Evolutionary conservation across 2,329 filamentous ascomycete genomes (phyloP).

Genomic region (Neopestalotiopsis sp.): DNA sequence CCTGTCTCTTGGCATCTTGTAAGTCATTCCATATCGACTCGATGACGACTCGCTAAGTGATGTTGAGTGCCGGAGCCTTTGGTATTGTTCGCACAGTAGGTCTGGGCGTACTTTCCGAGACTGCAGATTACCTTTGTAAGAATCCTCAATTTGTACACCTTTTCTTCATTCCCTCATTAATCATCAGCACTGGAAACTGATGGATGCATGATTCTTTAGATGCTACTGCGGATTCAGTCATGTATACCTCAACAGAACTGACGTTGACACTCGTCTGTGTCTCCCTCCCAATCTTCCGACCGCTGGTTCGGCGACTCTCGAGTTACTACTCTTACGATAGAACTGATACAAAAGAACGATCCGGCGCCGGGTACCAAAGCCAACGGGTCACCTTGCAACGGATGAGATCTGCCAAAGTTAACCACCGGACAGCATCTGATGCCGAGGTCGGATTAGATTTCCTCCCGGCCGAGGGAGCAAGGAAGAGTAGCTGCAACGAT

Average conservation of each 20-base stretch:
- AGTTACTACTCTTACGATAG: background rate
- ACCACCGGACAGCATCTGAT: background rate
- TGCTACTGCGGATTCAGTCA: conserved; percentile 25
- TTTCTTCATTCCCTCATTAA: no score
- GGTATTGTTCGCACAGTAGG: conserved; percentile 24
- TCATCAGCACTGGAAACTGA: no score
- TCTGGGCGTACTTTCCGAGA: conserved; percentile 20
- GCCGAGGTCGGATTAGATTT: background rate
- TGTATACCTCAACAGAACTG: conserved; percentile 26
- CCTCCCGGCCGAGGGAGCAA: background rate
- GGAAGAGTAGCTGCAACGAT: background rate
- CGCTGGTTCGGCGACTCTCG: conserved; percentile 23
- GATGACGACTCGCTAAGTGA: background rate
- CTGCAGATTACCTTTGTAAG: conserved; percentile 25
- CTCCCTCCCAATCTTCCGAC: conserved; percentile 25
- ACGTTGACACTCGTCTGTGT: conserved; percentile 27
- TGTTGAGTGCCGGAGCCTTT: conserved; percentile 24
- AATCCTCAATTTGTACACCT: background rate
- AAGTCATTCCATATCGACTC: conserved; percentile 6
- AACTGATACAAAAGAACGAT: background rate
- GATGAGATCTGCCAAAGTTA: background rate
- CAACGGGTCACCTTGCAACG: background rate
- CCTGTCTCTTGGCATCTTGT: conserved; percentile 27
- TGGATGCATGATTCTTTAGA: conserved; percentile 13
- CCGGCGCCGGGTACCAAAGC: background rate